Evolutionary conservation across 164 flowering plant species (phyloP), one percentile per base, ranked within the genome.

Genomic region (Vitis rotundifolia): DNA sequence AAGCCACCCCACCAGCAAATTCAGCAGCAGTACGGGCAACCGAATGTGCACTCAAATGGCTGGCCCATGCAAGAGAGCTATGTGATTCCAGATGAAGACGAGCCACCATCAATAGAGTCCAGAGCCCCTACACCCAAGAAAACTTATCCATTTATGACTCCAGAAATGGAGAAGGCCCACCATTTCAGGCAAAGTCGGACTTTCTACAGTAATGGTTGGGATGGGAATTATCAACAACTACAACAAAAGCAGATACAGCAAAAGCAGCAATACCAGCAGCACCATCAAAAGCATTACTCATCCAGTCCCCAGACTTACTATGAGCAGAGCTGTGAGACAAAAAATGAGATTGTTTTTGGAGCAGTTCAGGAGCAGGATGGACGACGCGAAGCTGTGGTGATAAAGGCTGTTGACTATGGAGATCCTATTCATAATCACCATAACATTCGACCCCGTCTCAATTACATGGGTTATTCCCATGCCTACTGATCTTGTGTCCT

Each of bases 51-150:
- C 11, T 6, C 77, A 2, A 66, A 63, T 47, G 10, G 63, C 0
- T 87, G 89, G 88, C 87, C 87, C 0, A 57, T 74, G 70, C 93
- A 87, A 73, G 89, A 85, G 44, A 84, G 87, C 74, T 87, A 67
- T 68, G 81, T 71, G 56, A 79, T 85, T 54, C 84, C 84, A 53
- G 79, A 79, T 52, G 86, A 70, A 72, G 88, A 85, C 47, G 88
- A 78, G 68, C 84, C 87, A 9, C 92, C 92, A 0, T 37, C 84
- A 10, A 1, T 78, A 12, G 89, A 85, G 44, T 48, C 82, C 16
- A 77, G 83, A 79, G 52, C 75, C 11, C 83, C 87, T 0, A 76
- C 80, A 15, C 77, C 75, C 2, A 69, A 78, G 59, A 86, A 68
- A 73, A 68, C 72, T 57, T 82, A 84, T 68, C 87, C 86, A 1